phyloP scores from a whole-genome alignment of 352 stramenopile genomes.

The Phytophthora meadii region DNA sequence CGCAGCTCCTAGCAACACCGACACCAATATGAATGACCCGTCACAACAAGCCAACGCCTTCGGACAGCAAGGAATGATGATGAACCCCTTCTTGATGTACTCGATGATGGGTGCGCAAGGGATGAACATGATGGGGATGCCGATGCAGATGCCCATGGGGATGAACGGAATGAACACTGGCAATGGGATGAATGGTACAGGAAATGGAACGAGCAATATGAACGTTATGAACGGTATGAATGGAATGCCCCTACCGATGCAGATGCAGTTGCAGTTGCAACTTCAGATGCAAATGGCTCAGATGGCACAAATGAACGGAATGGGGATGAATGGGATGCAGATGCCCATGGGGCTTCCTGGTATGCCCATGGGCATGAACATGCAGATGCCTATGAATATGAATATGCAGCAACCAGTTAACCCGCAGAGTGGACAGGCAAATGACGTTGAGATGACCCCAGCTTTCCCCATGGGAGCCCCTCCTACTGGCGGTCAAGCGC shows the following conservation, averaged over 20 bases:
- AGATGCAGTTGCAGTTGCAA: constrained; percentile 46
- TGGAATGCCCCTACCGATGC: constrained; percentile 42
- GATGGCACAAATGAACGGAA: constrained; percentile 59
- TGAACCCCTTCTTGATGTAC: constrained; percentile 89
- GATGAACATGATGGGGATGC: constrained; percentile 60
- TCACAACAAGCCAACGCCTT: constrained; percentile 36
- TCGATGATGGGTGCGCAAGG: constrained; percentile 68
- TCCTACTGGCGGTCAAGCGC: constrained; percentile 11
- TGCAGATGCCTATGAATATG: constrained; percentile 56
- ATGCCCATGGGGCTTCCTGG: constrained; percentile 56
- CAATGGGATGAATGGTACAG: constrained; percentile 8
- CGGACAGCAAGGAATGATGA: constrained; percentile 65
- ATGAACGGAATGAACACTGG: constrained; percentile 25
- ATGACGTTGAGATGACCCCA: constrained; percentile 45
- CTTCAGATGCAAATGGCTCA: constrained; percentile 49
- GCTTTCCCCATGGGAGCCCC: constrained; percentile 9
- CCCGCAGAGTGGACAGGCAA: constrained; percentile 33
- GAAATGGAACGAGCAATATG: constrained; percentile 17
- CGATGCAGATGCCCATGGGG: constrained; percentile 60
- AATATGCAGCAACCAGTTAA: constrained; percentile 44
- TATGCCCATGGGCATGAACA: constrained; percentile 56
- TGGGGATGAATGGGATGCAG: constrained; percentile 51
- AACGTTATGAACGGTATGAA: constrained; percentile 38
- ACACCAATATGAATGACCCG: constrained; percentile 19
- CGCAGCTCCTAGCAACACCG: constrained; percentile 10